A percentile compares a stretch with the other conserved stretches of the same genome.
These are phyloP conservation scores for Ceratobasidium sp. DNA, from an alignment of 1,284 basidiomycete genomes.

Conservation along the genomic window DNA sequence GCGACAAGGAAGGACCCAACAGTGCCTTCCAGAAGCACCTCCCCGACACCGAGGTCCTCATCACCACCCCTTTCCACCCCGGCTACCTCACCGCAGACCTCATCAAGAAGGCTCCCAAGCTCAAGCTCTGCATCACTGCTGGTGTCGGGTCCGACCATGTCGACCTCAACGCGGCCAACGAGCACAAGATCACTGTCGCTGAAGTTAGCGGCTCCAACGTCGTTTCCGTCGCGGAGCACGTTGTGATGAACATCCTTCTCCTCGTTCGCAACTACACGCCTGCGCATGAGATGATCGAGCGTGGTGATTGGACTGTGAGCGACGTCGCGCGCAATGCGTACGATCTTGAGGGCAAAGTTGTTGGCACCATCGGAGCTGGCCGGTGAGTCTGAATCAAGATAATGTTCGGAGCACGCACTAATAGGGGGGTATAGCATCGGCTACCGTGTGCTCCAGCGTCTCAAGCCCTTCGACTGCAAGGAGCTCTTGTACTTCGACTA, in stretches of 20 bases:
- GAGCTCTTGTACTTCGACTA: conserved; percentile 97
- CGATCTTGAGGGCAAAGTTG: conserved; percentile 92
- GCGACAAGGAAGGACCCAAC: conserved; percentile 89
- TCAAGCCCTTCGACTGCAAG: conserved; percentile 90
- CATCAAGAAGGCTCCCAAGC: conserved; percentile 79
- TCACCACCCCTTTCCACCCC: conserved; percentile 95
- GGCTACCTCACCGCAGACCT: conserved; percentile 68
- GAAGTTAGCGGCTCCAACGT: conserved; percentile 89
- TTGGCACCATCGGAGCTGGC: conserved; percentile 89
- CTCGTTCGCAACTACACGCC: conserved; percentile 90
- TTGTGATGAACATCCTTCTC: conserved; percentile 85
- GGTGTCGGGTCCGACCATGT: conserved; percentile 96
- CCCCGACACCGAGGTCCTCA: conserved; percentile 83
- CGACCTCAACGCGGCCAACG: conserved; percentile 90
- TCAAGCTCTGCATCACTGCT: conserved; percentile 93
- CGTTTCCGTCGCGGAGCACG: conserved; percentile 92
- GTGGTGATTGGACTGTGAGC: conserved; percentile 89
- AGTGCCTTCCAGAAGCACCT: conserved; percentile 92
- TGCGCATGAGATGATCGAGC: conserved; percentile 87
- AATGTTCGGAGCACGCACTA: neutral
- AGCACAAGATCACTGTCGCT: conserved; percentile 84
- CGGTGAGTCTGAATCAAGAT: conserved; percentile 49
- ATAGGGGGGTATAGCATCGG: conserved; percentile 75
- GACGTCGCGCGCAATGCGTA: conserved; percentile 84
- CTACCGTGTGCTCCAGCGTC: conserved; percentile 89